Percentiles rank a stretch among this genome's conserved stretches.
These are phyloP conservation scores for Pichia sp. DNA, from an alignment of 1,139 yeast species.

Conservation along the genomic window DNA sequence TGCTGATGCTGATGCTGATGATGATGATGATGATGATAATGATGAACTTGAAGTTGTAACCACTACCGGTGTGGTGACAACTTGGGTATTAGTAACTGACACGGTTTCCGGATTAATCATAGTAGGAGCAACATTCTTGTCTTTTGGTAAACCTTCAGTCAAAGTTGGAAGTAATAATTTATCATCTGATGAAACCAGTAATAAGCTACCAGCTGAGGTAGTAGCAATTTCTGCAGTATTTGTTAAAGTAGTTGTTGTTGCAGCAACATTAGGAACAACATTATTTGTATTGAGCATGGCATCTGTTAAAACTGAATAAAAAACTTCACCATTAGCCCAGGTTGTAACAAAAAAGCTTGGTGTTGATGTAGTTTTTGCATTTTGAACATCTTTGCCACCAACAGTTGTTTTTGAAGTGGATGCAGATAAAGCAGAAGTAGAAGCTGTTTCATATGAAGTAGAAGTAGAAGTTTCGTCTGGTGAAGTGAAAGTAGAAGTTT, in stretches of 20 bases:
- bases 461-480: too few species aligned
- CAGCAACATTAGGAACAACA: constrained; percentile 17
- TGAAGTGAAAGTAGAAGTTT: constrained; percentile 1
- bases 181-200: constrained; percentile 15
- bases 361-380: constrained; percentile 12
- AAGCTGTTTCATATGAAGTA: constrained; percentile 5
- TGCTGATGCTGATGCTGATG: not conserved
- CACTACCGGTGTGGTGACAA: constrained; percentile 12
- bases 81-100: constrained; percentile 16
- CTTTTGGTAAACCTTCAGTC: constrained; percentile 20
- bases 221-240: constrained; percentile 10
- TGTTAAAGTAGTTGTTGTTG: constrained; percentile 17
- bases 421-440: not conserved
- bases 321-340: constrained; percentile 17
- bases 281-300: constrained; percentile 12
- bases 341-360: constrained; percentile 10
- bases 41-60: constrained; percentile 15
- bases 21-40: not conserved
- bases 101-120: constrained; percentile 16
- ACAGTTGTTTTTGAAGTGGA: not conserved
- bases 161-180: constrained; percentile 16
- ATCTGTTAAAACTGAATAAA: constrained; percentile 30
- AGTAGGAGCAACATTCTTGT: constrained; percentile 19
- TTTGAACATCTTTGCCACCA: constrained; percentile 26
- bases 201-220: constrained; percentile 10